Base-by-base conservation (phyloP, 306 rosid species). In the Argentina anserina region DNA sequence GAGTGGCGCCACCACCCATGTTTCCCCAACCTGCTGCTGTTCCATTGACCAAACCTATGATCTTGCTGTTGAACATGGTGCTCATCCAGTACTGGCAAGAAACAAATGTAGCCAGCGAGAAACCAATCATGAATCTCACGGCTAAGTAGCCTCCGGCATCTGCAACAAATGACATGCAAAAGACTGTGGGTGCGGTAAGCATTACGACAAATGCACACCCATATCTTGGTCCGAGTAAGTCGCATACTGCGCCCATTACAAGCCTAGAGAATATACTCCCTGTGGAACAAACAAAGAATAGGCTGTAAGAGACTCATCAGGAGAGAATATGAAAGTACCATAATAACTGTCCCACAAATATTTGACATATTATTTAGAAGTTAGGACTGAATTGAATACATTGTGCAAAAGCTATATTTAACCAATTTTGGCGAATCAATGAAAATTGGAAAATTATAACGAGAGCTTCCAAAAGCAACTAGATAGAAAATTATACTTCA, bases 51-150 rank as follows among this genome's bases (percentile, higher is more conserved):
- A 91, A 81, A 23, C 98, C 98, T 0, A 93, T 83, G 12, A 93
- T 91, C 89, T 91, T 85, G 45, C 93, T 56, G 61, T 89, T 90
- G 58, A 90, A 93, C 96, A 93, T 89, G 0, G 97, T 90, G 26
- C 98, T 93, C 98, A 93, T 93, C 98, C 98, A 93, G 31, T 87
- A 93, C 65, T 93, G 98, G 67, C 97, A 90, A 0, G 98, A 93
- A 12, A 93, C 98, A n/a, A 91, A 93, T 0, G 97, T 89, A 0
- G 98, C 98, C 34, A 93, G 72, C 0, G 98, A 91, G 49, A 93
- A 93, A 0, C 98, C 98, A 0, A 89, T 93, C 96, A 91, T 70
- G 87, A 93, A 93, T 41, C 98, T 63, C 0, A 93, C 89, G 0
- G 81, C 87, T 25, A 87, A 76, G 61, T 85, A 93, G 0, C 97